Base-by-base conservation (phyloP, 768 basidiomycete species). In the Leccinum pellstonianum region DNA sequence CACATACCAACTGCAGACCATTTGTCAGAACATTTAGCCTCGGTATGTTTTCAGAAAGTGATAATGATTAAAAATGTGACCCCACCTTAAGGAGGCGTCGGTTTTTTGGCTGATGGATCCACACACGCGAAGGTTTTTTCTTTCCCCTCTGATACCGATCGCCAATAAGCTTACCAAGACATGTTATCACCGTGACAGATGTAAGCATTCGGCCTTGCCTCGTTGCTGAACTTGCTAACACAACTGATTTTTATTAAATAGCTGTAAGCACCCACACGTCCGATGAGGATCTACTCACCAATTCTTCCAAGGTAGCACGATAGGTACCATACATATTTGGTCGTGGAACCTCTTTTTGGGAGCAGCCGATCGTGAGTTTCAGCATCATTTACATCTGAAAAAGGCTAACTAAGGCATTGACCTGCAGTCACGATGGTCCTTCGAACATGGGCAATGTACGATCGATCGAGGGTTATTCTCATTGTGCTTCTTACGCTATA, bases 361-460 rank as follows among this genome's bases (percentile, higher is more conserved):
- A 6, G 10, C 50, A 7, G 29, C 50, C 29, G 29, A 62, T 29
- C 11, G 59, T 60, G 25, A 60, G 59, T 54, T 41, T 3, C 5
- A 31, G 50, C 31, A 7, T 11, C 3, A 0, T 52, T 52, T 29
- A 31, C 50, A 31, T n/a, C 4, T 14, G 3, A 29, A 31, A 12
- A 9, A 12, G 10, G 10, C 10, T n/a, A 6, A 19, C 6, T 33
- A 4, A 27, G 37, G 21, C 21, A 15, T 10, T 14, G 25, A n/a
- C 21, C 23, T 41, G 7, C 25, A 54, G 53, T 54, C 25, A 10
- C 25, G 23, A 54, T 54, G 53, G 25, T 54, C 53, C 53, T 54
- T 25, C 53, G 53, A 10, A 17, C 23, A 54, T 54, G 53, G 53
- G 53, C 53, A 41, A 37, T 54, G 53, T 54, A 54, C 31, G 25